A percentile compares a stretch with the other conserved stretches of the same genome.
Evolutionary conservation across 1,284 basidiomycete genomes (phyloP).

Genomic region (Tremellales sp.): DNA sequence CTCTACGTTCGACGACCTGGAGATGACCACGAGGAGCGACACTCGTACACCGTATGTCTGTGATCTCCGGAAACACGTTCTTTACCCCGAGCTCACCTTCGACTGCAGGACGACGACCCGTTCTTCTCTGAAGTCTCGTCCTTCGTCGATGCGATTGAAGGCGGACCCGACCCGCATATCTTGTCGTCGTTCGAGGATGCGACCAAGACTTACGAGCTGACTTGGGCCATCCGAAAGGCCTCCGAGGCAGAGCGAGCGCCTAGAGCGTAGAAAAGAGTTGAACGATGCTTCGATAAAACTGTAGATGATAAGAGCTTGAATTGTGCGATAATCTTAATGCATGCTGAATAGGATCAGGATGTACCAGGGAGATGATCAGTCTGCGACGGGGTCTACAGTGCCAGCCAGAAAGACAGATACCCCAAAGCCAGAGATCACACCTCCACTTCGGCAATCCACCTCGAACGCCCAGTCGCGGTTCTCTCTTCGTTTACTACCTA

Average conservation of each 20-base stretch:
- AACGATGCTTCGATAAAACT: too few relatives aligned
- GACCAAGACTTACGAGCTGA: constrained; percentile 26
- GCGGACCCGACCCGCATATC: constrained; percentile 44
- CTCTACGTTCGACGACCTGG: constrained; percentile 72
- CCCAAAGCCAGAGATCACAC: too few relatives aligned
- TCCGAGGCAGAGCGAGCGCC: constrained; percentile 55
- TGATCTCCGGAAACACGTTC: too few relatives aligned
- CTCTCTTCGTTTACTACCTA: too few relatives aligned
- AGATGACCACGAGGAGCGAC: constrained; percentile 74
- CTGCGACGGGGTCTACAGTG: too few relatives aligned
- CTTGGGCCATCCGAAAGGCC: constrained; percentile 65
- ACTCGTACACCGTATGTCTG: constrained; percentile 54
- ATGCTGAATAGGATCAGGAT: too few relatives aligned
- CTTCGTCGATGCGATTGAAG: constrained; percentile 74
- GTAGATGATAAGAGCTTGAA: too few relatives aligned
- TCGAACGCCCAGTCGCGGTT: too few relatives aligned
- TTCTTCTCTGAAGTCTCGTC: constrained; percentile 88
- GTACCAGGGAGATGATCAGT: too few relatives aligned
- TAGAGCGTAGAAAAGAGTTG: constrained; percentile 4
- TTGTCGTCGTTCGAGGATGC: constrained; percentile 62
- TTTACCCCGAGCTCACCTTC: neutral
- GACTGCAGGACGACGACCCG: constrained; percentile 70
- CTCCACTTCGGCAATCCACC: too few relatives aligned
- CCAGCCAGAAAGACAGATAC: too few relatives aligned
- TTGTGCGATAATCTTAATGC: too few relatives aligned